Evolutionary conservation across 306 rosid species (phyloP).

Genomic region (Corylus avellana): DNA sequence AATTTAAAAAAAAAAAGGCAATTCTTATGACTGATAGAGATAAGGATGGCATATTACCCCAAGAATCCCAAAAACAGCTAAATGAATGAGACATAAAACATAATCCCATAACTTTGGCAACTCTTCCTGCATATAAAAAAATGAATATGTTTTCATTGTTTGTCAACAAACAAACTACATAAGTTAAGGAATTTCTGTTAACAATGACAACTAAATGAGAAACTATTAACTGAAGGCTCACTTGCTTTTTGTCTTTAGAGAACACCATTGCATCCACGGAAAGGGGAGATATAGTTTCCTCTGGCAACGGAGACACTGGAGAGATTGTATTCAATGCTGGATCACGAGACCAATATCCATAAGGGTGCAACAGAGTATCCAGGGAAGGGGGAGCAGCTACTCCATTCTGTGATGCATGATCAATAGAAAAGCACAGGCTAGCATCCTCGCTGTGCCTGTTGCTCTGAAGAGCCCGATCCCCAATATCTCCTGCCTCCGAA

Average conservation of each 20-base stretch:
- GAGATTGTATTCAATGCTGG: constrained; percentile 23
- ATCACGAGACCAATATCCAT: constrained; percentile 21
- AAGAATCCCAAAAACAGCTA: constrained; percentile 64
- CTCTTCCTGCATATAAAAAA: constrained; percentile 28
- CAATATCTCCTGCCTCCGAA: constrained; percentile 91
- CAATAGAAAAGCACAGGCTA: constrained; percentile 45
- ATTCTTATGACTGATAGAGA: neutral
- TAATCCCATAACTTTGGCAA: constrained; percentile 45
- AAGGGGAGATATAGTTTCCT: constrained; percentile 32
- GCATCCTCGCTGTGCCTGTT: constrained; percentile 46
- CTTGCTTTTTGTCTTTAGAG: constrained; percentile 47
- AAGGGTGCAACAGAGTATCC: constrained; percentile 33
- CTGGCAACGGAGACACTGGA: constrained; percentile 41
- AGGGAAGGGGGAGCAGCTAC: constrained; percentile 36
- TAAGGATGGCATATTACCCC: constrained; percentile 37
- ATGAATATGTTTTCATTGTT: neutral
- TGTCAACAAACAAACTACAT: neutral
- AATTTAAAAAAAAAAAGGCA: neutral
- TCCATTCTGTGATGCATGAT: constrained; percentile 46
- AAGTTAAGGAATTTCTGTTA: neutral
- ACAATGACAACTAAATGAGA: neutral
- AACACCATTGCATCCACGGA: constrained; percentile 31
- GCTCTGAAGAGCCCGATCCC: constrained; percentile 74
- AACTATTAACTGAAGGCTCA: constrained; percentile 33
- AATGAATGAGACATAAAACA: constrained; percentile 45